Base-by-base conservation (phyloP, 75 land plant species). In the Azolla pinnata region DNA sequence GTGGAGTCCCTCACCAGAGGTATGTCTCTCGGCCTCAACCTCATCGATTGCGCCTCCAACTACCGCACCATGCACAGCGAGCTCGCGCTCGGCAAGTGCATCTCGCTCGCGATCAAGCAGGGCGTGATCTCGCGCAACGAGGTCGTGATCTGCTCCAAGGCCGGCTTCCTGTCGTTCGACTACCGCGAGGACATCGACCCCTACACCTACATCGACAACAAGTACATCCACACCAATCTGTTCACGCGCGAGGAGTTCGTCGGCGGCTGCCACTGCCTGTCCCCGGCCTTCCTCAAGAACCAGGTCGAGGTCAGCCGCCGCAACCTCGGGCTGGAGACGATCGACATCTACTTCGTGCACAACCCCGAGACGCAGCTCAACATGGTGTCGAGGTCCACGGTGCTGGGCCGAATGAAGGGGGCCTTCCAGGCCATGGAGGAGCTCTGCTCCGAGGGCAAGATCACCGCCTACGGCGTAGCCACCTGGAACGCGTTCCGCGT, bases 401-500 rank as follows among this genome's bases (percentile, higher is more conserved):
- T 63, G 17, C 29, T 28, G 24, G 51, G 31, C 2, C 1, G 65
- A 19, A 63, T 63, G 7, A 29, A 31, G 34, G 58, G 3, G 26
- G 55, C 65, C 1, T 63, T 63, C 31, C 12, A 30, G 33, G 65
- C 49, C 29, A 46, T 63, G 33, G 65, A 63, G 29, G 58, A 51
- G 17, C 25, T 28, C 19, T 49, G 58, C 31, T 28, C 10, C n/a
- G 58, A 25, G 33, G 65, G 65, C 19, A 63, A 63, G 65, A 32
- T 63, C 14, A 16, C 38, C 8, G 35, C 49, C 25, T 63, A 63
- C 31, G 65, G 65, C 8, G 27, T 51, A n/a, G 32, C 65, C 19
- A 63, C 65, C 26, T 63, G 65, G 65, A 50, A 26, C 51, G 65
- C 42, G 4, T 63, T 63, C 28, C 58, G 65, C 5, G 65, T 63